Percentiles rank a stretch among this genome's conserved stretches.
These are phyloP conservation scores for Vigna hirtella DNA, from an alignment of 306 rosid species.

Conservation along the genomic window DNA sequence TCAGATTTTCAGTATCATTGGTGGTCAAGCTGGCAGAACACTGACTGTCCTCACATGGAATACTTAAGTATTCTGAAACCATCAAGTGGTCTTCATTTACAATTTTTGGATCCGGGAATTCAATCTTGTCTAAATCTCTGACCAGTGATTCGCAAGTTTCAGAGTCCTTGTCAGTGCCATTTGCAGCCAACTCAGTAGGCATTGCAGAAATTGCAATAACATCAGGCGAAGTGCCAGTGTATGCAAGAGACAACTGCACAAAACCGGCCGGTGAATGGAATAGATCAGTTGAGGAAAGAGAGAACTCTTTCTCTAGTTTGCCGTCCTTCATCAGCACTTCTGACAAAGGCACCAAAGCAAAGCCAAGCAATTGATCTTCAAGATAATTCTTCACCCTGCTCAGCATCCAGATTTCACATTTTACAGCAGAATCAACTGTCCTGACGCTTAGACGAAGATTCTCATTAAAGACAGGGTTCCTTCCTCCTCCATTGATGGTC, in stretches of 20 bases:
- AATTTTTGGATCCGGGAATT: conserved; percentile 87
- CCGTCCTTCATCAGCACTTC: conserved; percentile 68
- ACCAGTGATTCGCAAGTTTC: conserved; percentile 55
- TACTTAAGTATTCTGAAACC: conserved; percentile 84
- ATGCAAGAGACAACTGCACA: conserved; percentile 73
- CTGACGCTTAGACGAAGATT: conserved; percentile 65
- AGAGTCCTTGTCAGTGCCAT: conserved; percentile 52
- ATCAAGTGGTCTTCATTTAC: conserved; percentile 81
- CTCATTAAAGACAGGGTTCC: conserved; percentile 89
- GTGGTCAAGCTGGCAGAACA: conserved; percentile 62
- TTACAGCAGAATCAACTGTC: conserved; percentile 66
- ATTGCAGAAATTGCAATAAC: conserved; percentile 59
- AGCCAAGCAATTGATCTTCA: conserved; percentile 95
- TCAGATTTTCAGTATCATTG: conserved; percentile 58
- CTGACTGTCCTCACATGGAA: conserved; percentile 69
- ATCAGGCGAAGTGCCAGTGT: conserved; percentile 76
- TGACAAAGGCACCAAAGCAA: conserved; percentile 85
- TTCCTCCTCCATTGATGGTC: conserved; percentile 93
- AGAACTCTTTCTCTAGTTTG: conserved; percentile 86
- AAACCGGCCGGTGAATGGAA: conserved; percentile 94
- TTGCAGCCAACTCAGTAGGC: conserved; percentile 37
- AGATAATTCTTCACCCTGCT: conserved; percentile 97
- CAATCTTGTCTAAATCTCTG: conserved; percentile 76
- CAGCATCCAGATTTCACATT: conserved; percentile 97
- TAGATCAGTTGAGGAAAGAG: conserved; percentile 90